Conservation (phyloP, 495 filamentous ascomycete species). For the Talaromyces proteolyticus region DNA sequence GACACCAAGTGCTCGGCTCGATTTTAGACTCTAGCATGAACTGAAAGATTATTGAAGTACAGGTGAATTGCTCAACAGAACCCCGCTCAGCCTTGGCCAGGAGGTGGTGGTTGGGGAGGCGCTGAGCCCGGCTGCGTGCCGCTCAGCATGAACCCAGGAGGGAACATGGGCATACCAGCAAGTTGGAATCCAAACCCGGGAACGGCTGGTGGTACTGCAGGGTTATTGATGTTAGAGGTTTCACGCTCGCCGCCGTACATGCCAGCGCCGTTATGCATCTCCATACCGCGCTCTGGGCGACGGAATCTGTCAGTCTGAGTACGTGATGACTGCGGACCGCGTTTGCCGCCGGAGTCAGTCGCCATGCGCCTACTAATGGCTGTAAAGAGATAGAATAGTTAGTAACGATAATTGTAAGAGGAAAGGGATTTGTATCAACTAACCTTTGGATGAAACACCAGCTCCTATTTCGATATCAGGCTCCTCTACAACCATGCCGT, state of each 20-base stretch:
- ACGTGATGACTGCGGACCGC: slow-evolving; percentile 66
- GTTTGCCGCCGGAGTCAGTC: slow-evolving; percentile 67
- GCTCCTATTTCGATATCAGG: slow-evolving; percentile 98
- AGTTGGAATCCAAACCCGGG: slow-evolving; percentile 63
- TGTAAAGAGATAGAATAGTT: slow-evolving; percentile 12
- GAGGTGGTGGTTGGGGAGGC: slow-evolving; percentile 37
- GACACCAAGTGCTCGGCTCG: no score
- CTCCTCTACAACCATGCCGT: slow-evolving; percentile 87
- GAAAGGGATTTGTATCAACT: slow-evolving; percentile 1
- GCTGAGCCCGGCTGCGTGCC: slow-evolving; percentile 27
- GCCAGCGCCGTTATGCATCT: slow-evolving; percentile 15
- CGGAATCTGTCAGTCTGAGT: slow-evolving; percentile 40
- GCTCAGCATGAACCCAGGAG: slow-evolving; percentile 56
- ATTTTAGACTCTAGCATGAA: no score
- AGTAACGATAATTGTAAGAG: not conserved
- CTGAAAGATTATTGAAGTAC: not conserved
- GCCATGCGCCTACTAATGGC: slow-evolving; percentile 81
- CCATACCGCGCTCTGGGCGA: slow-evolving; percentile 29
- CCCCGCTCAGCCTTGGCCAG: slow-evolving; percentile 26
- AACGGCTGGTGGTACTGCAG: slow-evolving; percentile 55
- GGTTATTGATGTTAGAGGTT: slow-evolving; percentile 40
- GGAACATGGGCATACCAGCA: slow-evolving; percentile 65
- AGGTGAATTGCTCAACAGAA: not conserved
- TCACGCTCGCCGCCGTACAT: slow-evolving; percentile 15
- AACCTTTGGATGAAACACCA: slow-evolving; percentile 88